Evolutionary conservation across 2,329 filamentous ascomycete species (phyloP), one percentile per base, ranked within the genome.

Genomic region (Paraconiothyrium sp.): DNA sequence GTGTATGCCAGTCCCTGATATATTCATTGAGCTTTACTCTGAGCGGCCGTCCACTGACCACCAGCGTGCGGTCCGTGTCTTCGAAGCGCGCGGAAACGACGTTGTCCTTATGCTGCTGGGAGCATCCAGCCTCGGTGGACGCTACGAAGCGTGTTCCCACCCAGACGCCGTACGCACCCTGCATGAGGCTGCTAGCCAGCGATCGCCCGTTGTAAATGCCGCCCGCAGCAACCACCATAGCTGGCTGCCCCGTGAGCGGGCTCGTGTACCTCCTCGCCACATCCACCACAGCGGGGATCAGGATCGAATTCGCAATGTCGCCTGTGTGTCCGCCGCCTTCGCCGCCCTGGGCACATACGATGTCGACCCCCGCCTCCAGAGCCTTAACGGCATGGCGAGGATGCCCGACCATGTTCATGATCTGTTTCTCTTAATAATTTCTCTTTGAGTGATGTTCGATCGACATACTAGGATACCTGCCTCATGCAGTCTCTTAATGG

Each of bases 321-420:
- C 94, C 94, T 1, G 94, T 97, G 80, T 98, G 94, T 0, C 94
- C 94, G 20, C 94, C 94, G 1, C 94, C 94, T 79, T 98, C 94
- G 55, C 93, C 93, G 50, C 94, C 94, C 82, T 98, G 94, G 2
- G 94, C 90, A 76, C 93, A 97, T 6, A 98, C 86, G 66, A 97
- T 90, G 79, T 98, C 94, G 10, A 97, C 93, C 47, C 94, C 94
- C 0, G 90, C 87, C 54, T 93, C 88, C 4, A 98, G 83, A 2
- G 94, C 94, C 82, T 97, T 97, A 76, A 90, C 87, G 0, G 94
- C 94, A 78, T 98, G 94, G 76, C 91, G 93, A 1, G 94, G 94
- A 71, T 94, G 92, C 0, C 94, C 94, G 22, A 97, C 93, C 94
- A 97, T 97, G 78, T 97, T 97, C 93, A 97, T 97, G 39, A 97